phyloP scores from a whole-genome alignment of 345 rosid genomes.

The Iberis pinnata region DNA sequence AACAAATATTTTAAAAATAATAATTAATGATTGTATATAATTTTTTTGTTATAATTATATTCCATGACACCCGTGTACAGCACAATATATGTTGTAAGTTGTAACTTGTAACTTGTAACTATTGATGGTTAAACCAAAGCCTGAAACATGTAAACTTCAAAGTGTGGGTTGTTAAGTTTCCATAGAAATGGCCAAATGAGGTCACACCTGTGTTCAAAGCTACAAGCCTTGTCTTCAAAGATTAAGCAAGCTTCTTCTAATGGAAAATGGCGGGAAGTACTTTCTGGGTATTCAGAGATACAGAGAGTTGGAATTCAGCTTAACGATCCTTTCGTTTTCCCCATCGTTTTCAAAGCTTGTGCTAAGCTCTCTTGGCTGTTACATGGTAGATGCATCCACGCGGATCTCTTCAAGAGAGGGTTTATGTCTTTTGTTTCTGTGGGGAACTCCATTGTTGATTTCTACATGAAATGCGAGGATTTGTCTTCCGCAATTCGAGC shows the following conservation, averaged over 20 bases:
- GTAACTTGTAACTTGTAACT: too few relatives aligned
- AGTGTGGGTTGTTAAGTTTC: too few relatives aligned
- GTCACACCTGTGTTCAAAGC: slow-evolving; percentile 27
- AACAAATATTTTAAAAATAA: too few relatives aligned
- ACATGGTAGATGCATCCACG: slow-evolving; percentile 45
- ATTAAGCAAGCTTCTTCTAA: slow-evolving; percentile 38
- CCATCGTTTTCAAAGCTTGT: slow-evolving; percentile 50
- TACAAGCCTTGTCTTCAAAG: slow-evolving; percentile 30
- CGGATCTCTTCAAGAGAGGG: slow-evolving; percentile 47
- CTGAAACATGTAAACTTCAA: too few relatives aligned
- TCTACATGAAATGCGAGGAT: slow-evolving; percentile 50
- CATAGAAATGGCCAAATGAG: slow-evolving; percentile 26
- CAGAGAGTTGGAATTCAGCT: slow-evolving; percentile 33
- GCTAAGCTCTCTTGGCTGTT: slow-evolving; percentile 33
- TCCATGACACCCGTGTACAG: too few relatives aligned
- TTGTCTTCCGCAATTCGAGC: slow-evolving; percentile 34
- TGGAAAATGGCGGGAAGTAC: slow-evolving; percentile 51
- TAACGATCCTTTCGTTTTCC: slow-evolving; percentile 40
- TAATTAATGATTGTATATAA: too few relatives aligned
- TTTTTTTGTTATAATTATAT: too few relatives aligned
- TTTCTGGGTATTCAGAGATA: slow-evolving; percentile 37
- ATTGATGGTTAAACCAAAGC: too few relatives aligned
- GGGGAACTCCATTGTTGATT: slow-evolving; percentile 55
- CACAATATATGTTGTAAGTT: too few relatives aligned
- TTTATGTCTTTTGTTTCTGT: slow-evolving; percentile 40